These are phyloP conservation scores for Petasospora rhodanensis DNA, from an alignment of 1,139 yeast species.

Conservation along the genomic window DNA sequence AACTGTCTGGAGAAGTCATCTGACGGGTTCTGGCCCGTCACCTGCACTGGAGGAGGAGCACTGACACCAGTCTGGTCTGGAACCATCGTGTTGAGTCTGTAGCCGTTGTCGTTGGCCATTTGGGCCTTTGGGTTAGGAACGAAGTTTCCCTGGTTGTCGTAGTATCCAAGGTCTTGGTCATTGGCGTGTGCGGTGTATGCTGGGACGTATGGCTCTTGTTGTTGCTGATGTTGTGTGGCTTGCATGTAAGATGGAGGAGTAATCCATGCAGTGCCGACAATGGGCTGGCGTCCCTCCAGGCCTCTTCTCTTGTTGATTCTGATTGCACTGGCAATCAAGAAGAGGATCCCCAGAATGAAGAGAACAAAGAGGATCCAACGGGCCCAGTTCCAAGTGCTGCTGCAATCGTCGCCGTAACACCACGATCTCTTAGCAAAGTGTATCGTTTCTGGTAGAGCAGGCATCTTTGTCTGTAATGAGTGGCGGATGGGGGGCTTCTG, in stretches of 20 bases:
- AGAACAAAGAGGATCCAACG: conserved; percentile 50
- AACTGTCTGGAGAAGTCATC: conserved; percentile 21
- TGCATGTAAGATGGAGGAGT: conserved; percentile 85
- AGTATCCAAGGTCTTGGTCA: conserved; percentile 75
- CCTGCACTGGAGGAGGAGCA: conserved; percentile 10
- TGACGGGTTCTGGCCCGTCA: conserved; percentile 9
- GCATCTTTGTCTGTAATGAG: no score
- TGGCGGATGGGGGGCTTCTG: no score
- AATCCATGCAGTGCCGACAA: conserved; percentile 85
- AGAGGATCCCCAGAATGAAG: conserved; percentile 39
- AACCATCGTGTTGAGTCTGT: conserved; percentile 18
- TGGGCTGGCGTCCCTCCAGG: conserved; percentile 60
- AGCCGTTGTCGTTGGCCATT: conserved; percentile 10
- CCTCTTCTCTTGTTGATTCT: conserved; percentile 58
- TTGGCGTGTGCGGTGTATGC: conserved; percentile 61
- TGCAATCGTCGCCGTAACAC: conserved; percentile 19
- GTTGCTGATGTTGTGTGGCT: conserved; percentile 40
- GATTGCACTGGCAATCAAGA: conserved; percentile 49
- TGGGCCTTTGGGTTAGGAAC: conserved; percentile 29
- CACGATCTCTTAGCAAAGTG: neutral
- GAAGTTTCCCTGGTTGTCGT: conserved; percentile 63
- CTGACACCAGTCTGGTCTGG: conserved; percentile 23
- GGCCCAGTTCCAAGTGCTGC: conserved; percentile 24
- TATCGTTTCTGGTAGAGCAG: no score
- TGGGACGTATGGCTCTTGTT: conserved; percentile 49